Evolutionary conservation across 306 rosid genomes (phyloP).

Genomic region (Quercus wislizeni): DNA sequence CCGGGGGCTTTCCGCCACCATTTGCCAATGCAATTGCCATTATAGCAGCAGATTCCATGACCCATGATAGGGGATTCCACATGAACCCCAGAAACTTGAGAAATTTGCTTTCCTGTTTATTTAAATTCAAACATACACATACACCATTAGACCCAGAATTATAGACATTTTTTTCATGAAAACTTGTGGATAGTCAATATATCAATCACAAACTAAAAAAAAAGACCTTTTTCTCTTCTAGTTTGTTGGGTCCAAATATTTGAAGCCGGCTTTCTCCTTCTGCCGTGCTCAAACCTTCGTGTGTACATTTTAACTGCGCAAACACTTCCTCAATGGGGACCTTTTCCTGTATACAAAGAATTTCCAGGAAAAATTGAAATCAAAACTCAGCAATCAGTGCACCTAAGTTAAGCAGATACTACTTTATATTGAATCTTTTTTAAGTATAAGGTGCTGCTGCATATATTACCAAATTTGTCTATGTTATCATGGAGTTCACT

Average conservation of each 20-base stretch:
- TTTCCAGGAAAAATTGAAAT: conserved; percentile 10
- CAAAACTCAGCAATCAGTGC: background rate
- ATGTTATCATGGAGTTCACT: background rate
- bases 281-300: conserved; percentile 62
- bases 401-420: background rate
- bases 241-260: conserved; percentile 95
- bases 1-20: conserved; percentile 84
- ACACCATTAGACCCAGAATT: conserved; percentile 24
- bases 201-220: conserved; percentile 1
- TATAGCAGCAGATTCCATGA: conserved; percentile 93
- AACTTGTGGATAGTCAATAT: background rate
- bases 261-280: conserved; percentile 86
- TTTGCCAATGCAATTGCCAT: conserved; percentile 98
- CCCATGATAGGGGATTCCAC: conserved; percentile 99
- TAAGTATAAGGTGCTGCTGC: background rate
- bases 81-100: conserved; percentile 97
- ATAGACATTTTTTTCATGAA: background rate
- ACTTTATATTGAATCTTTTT: background rate
- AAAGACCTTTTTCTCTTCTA: conserved; percentile 90
- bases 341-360: conserved; percentile 59
- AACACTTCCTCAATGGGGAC: conserved; percentile 95
- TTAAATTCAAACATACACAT: conserved; percentile 1
- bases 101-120: conserved; percentile 79
- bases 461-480: background rate
- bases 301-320: conserved; percentile 77